phyloP scores from a whole-genome alignment of 2,329 filamentous ascomycete genomes.

The Penicillium sp. region DNA sequence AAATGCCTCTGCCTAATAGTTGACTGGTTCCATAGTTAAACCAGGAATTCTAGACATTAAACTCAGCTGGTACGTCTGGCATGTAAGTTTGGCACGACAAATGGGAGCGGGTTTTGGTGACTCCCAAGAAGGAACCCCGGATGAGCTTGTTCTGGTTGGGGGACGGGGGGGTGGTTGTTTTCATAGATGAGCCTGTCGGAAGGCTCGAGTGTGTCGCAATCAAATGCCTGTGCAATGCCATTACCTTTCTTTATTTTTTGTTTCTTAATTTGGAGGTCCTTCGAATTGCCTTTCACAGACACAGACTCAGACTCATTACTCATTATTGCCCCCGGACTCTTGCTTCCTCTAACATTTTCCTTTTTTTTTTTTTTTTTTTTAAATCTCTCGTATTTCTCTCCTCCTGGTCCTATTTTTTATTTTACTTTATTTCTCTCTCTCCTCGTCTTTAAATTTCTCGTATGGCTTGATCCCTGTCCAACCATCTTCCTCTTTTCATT shows the following conservation, averaged over 20 bases:
- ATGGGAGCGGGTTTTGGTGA: not conserved
- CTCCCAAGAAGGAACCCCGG: not conserved
- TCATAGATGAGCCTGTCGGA: not conserved
- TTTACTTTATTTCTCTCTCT: not conserved
- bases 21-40: not conserved
- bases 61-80: not conserved
- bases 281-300: not conserved
- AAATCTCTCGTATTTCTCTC: not conserved
- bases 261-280: not conserved
- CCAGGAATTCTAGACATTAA: not conserved
- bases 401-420: too few species aligned
- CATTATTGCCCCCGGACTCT: not conserved
- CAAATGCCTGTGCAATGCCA: not conserved
- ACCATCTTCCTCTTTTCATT: not conserved
- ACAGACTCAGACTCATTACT: too few species aligned
- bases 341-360: not conserved
- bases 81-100: not conserved
- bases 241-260: not conserved
- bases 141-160: not conserved
- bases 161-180: too few species aligned
- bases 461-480: not conserved
- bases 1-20: constrained; percentile 8
- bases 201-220: not conserved
- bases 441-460: not conserved
- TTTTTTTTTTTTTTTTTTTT: too few species aligned